A percentile compares a stretch with the other conserved stretches of the same genome.
Evolutionary conservation across 768 basidiomycete genomes (phyloP).

Genomic region (Peribolospora kevripleyi): DNA sequence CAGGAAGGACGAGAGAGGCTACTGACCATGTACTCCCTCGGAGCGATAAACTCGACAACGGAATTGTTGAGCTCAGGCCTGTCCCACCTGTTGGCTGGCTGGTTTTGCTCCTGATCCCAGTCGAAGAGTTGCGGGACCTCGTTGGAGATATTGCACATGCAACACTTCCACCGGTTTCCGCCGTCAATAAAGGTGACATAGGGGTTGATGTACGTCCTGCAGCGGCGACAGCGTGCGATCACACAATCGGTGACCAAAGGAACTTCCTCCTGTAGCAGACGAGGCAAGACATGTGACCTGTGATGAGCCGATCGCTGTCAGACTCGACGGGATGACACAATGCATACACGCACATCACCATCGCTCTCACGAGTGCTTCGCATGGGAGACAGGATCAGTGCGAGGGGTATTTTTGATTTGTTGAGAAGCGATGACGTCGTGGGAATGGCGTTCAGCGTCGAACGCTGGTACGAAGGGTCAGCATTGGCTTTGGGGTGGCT

Average conservation of each 20-base stretch:
- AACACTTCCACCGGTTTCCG: conserved; percentile 97
- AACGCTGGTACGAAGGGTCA: conserved; percentile 73
- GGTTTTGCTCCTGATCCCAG: conserved; percentile 83
- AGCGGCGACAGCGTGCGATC: conserved; percentile 83
- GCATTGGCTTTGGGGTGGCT: conserved; percentile 58
- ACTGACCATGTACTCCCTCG: conserved; percentile 90
- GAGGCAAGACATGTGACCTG: background rate
- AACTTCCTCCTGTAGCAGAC: conserved; percentile 36
- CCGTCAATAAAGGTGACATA: conserved; percentile 96
- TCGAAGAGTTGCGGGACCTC: conserved; percentile 96
- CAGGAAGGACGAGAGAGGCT: background rate
- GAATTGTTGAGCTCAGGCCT: conserved; percentile 79
- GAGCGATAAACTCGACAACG: conserved; percentile 90
- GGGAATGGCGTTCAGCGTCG: conserved; percentile 76
- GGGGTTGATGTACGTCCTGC: conserved; percentile 91
- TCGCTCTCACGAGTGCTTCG: conserved; percentile 25
- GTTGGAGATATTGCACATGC: conserved; percentile 95
- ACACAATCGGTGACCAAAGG: conserved; percentile 82
- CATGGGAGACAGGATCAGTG: conserved; percentile 71
- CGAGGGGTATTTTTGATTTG: conserved; percentile 78
- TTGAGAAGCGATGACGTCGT: conserved; percentile 61
- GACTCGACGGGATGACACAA: too few species aligned
- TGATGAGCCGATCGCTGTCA: too few species aligned
- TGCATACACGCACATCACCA: conserved; percentile 21
- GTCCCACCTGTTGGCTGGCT: conserved; percentile 84